These are phyloP conservation scores for Spergularia bocconei DNA, from an alignment of 148 eudicot species.

Conservation along the genomic window DNA sequence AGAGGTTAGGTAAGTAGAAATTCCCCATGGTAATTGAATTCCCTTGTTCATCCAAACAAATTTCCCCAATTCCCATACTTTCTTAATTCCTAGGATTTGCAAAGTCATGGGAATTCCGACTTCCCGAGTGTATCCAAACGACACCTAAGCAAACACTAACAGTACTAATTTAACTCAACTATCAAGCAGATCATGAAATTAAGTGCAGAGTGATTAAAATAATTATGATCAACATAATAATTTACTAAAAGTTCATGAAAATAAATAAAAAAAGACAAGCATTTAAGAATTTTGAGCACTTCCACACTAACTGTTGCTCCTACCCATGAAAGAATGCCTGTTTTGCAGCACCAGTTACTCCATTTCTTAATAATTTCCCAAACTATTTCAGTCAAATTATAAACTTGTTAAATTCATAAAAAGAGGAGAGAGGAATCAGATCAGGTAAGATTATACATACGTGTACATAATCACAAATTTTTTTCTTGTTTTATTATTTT, in stretches of 20 bases:
- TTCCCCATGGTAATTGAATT: too few relatives aligned
- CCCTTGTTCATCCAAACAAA: too few relatives aligned
- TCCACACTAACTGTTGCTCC: slow-evolving; percentile 21
- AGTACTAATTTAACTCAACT: neutral
- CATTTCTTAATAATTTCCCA: neutral
- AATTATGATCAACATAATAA: neutral
- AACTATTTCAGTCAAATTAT: slow-evolving; percentile 6
- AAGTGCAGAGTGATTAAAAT: slow-evolving; percentile 14
- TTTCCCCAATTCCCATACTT: too few relatives aligned
- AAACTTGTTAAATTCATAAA: neutral
- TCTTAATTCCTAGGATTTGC: too few relatives aligned
- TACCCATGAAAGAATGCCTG: slow-evolving; percentile 9
- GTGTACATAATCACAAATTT: slow-evolving; percentile 8
- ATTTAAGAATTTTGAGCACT: slow-evolving; percentile 27
- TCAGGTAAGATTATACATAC: neutral
- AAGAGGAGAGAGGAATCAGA: neutral
- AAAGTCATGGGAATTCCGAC: too few relatives aligned
- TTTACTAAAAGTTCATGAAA: neutral
- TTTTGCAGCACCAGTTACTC: neutral
- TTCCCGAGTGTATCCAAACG: too few relatives aligned
- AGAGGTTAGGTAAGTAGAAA: too few relatives aligned
- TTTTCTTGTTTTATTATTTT: neutral
- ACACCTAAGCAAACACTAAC: too few relatives aligned
- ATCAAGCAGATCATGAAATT: slow-evolving; percentile 15
- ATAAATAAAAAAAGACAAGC: slow-evolving; percentile 16